Evolutionary conservation across 2,329 filamentous ascomycete species (phyloP).

Genomic region (Aspergillus fischeri): DNA sequence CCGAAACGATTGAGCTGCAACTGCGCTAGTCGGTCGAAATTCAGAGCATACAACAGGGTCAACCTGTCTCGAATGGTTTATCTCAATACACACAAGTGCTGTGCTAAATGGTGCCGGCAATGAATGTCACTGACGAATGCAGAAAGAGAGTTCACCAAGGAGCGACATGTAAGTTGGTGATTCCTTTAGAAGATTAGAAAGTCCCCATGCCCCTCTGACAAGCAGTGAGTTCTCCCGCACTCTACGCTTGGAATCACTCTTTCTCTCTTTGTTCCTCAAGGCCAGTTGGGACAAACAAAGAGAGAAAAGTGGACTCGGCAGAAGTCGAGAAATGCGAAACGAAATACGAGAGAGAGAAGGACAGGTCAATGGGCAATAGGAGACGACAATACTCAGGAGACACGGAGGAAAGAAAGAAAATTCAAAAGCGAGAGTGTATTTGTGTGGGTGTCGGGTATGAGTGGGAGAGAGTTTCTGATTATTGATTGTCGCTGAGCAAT

Average conservation of each 20-base stretch:
- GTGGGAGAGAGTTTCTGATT: background rate
- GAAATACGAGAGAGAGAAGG: background rate
- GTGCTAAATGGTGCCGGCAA: background rate
- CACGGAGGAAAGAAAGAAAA: background rate
- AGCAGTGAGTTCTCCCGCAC: background rate
- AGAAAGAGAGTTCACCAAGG: background rate
- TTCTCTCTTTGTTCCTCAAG: background rate
- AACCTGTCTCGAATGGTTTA: conserved; percentile 17
- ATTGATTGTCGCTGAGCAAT: background rate
- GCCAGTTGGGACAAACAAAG: background rate
- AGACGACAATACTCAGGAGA: background rate
- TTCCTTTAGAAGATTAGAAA: background rate
- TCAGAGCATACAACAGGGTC: conserved; percentile 21
- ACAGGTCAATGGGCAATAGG: background rate
- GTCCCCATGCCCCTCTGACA: background rate
- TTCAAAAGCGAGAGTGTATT: background rate
- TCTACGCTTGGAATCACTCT: background rate
- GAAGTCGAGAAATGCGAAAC: background rate
- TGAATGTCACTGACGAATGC: background rate
- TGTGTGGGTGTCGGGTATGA: background rate
- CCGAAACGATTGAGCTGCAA: conserved; percentile 4
- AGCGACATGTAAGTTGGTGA: background rate
- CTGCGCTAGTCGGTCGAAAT: conserved; percentile 7
- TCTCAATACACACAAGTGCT: background rate
- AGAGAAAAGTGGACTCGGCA: background rate